Evolutionary conservation across 2,329 filamentous ascomycete genomes (phyloP), one percentile per base, ranked within the genome.

Genomic region (Coniosporium tulheliwenetii): DNA sequence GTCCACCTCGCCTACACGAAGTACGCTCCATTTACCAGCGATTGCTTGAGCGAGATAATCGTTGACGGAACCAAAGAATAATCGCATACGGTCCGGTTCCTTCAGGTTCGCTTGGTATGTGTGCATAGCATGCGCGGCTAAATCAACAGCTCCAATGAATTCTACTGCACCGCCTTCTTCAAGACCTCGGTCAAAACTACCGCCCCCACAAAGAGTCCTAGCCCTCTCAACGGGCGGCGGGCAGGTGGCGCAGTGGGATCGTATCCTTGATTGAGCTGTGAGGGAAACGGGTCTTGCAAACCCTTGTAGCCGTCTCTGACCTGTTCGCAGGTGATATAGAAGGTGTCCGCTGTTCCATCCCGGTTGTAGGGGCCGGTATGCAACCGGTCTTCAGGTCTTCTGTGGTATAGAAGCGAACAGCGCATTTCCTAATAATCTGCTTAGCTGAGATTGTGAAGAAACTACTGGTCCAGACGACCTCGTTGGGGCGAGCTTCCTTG

Each of bases 191-290:
- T 83, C 84, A 39, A 91, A 76, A 40, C 79, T 85, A 0, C 85
- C 84, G 13, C 80, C 79, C 1, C 85, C 85, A 47, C 79, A 85
- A 50, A 93, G 0, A 91, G 61, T 46, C 85, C 81, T 3, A 89
- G 59, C 0, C 78, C 80, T 5, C 62, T 63, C 8, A 53, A 35
- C 13, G 40, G 43, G 12, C 9, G 8, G 44, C 42, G 53, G 34
- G 39, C 43, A 5, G 48, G 42, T 5, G 44, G 30, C 1, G 44
- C 47, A 0, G 41, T 38, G 0, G 73, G 70, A 45, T 78, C 61
- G 35, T 73, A 73, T 0, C 76, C 77, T 55, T 81, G 70, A 0
- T 60, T 64, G 2, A 80, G 46, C 4, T 50, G 51, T 5, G 41
- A 31, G 0, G 62, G 65, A 15, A 55, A 52, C 1, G 52, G 35